A percentile compares a stretch with the other conserved stretches of the same genome.
Conservation (phyloP, 108 stramenopile genomes). For the Nitzschia palea region DNA sequence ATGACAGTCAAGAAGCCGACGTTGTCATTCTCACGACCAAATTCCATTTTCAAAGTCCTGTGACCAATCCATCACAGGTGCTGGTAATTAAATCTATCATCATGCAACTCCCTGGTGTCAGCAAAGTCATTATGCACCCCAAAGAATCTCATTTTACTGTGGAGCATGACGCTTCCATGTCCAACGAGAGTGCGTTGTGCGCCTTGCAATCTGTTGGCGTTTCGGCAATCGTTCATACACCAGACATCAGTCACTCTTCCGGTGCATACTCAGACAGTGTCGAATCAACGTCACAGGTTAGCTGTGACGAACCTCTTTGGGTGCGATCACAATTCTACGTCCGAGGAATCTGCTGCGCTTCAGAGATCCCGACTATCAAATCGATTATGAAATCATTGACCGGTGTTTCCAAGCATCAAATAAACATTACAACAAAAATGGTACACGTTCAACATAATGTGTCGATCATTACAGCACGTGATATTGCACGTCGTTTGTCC, state of each 20-base stretch:
- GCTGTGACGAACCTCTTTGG: neutral
- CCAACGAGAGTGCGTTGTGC: slow-evolving; percentile 2
- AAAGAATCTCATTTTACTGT: slow-evolving; percentile 48
- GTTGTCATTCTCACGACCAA: slow-evolving; percentile 13
- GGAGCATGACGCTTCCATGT: slow-evolving; percentile 49
- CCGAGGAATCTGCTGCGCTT: slow-evolving; percentile 80
- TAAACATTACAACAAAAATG: slow-evolving; percentile 78
- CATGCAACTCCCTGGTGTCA: slow-evolving; percentile 59
- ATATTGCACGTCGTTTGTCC: slow-evolving; percentile 50
- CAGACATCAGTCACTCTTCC: neutral
- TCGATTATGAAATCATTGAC: slow-evolving; percentile 59
- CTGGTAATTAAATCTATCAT: slow-evolving; percentile 55
- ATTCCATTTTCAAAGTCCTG: slow-evolving; percentile 1
- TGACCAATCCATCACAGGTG: slow-evolving; percentile 26
- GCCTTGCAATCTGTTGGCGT: slow-evolving; percentile 30
- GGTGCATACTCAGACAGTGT: neutral
- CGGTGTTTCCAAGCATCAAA: slow-evolving; percentile 66
- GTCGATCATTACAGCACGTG: slow-evolving; percentile 33
- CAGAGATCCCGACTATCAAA: slow-evolving; percentile 69
- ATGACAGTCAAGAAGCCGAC: neutral
- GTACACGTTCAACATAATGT: slow-evolving; percentile 78
- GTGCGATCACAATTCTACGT: slow-evolving; percentile 50
- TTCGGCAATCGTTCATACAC: slow-evolving; percentile 1
- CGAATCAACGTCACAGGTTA: neutral
- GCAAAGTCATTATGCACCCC: slow-evolving; percentile 50